These are phyloP conservation scores for Phytophthora pluvialis DNA, from an alignment of 352 stramenopile species.

Conservation along the genomic window DNA sequence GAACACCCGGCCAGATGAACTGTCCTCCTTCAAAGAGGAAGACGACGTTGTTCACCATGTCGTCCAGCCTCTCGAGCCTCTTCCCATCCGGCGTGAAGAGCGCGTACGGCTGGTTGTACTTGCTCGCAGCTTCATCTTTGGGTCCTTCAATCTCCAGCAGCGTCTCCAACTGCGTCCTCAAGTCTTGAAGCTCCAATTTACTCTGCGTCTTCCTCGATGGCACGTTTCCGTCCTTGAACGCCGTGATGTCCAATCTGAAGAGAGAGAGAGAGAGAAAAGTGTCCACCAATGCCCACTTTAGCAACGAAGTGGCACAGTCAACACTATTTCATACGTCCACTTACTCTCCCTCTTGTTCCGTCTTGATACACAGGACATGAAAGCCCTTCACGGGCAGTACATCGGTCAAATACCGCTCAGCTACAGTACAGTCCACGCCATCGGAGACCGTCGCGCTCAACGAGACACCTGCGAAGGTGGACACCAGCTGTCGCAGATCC, in stretches of 20 bases:
- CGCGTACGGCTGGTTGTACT: slow-evolving; percentile 77
- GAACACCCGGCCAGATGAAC: slow-evolving; percentile 79
- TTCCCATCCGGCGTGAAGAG: slow-evolving; percentile 68
- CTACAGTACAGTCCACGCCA: slow-evolving; percentile 42
- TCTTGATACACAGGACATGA: slow-evolving; percentile 70
- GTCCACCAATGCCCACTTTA: slow-evolving; percentile 10
- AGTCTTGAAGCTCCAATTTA: slow-evolving; percentile 38
- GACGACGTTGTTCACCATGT: slow-evolving; percentile 52
- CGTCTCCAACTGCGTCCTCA: slow-evolving; percentile 52
- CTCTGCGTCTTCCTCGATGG: slow-evolving; percentile 37
- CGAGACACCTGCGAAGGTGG: slow-evolving; percentile 20
- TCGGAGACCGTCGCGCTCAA: slow-evolving; percentile 1
- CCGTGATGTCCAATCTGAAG: slow-evolving; percentile 52
- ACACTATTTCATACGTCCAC: slow-evolving; percentile 12
- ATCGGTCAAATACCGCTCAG: slow-evolving; percentile 57
- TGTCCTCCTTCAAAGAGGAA: slow-evolving; percentile 84
- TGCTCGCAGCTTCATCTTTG: slow-evolving; percentile 30
- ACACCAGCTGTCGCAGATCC: slow-evolving; percentile 36
- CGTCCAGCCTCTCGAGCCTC: slow-evolving; percentile 46
- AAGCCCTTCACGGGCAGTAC: slow-evolving; percentile 68
- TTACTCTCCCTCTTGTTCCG: slow-evolving; percentile 14
- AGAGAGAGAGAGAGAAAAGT: not conserved
- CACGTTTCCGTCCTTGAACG: slow-evolving; percentile 66
- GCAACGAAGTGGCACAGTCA: not conserved
- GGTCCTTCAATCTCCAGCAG: slow-evolving; percentile 43